phyloP scores from a whole-genome alignment of 148 eudicot genomes.

The Fagopyrum homotropicum region DNA sequence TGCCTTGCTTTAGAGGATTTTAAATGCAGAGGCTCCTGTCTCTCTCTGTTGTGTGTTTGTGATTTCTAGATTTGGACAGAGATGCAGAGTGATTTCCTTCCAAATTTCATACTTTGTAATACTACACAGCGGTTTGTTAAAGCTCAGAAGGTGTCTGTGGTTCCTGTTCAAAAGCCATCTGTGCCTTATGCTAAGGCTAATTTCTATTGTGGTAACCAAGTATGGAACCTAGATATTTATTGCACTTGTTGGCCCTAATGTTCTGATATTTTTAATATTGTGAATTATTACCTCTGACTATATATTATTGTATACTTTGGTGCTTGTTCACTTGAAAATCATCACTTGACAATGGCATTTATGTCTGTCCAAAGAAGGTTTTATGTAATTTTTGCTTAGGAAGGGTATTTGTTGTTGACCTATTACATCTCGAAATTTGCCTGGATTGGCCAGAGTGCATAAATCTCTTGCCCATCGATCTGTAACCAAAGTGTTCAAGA shows the following conservation, averaged over 20 bases:
- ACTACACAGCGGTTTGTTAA: constrained; percentile 93
- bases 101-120: constrained; percentile 85
- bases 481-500: background rate
- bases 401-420: background rate
- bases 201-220: constrained; percentile 92
- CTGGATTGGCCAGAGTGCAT: background rate
- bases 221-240: constrained; percentile 21
- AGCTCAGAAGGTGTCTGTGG: constrained; percentile 60
- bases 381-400: background rate
- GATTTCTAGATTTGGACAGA: constrained; percentile 77
- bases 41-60: constrained; percentile 10
- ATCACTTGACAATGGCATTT: background rate
- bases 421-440: background rate
- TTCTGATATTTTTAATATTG: background rate
- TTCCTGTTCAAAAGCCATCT: constrained; percentile 90
- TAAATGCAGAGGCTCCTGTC: background rate
- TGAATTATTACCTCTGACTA: background rate
- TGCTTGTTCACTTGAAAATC: background rate
- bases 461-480: background rate
- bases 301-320: background rate
- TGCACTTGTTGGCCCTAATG: background rate
- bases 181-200: constrained; percentile 81
- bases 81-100: constrained; percentile 97
- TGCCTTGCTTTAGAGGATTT: background rate
- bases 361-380: background rate